Conservation (phyloP, 306 rosid genomes). For the Pyrus pyrifolia region DNA sequence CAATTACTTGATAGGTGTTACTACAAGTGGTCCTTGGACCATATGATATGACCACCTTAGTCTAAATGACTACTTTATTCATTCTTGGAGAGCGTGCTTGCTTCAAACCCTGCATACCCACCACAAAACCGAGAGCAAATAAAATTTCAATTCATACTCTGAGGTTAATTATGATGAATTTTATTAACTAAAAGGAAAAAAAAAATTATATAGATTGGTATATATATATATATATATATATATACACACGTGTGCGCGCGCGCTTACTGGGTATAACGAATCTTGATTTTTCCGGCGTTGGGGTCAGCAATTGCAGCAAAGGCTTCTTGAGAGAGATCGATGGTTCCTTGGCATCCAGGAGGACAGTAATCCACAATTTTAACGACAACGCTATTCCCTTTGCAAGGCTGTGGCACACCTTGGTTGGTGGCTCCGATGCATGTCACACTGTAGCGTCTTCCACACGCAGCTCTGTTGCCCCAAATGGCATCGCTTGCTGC, state of each 20-base stretch:
- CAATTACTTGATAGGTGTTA: too few species aligned
- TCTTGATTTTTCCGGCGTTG: conserved; percentile 10
- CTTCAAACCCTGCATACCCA: too few species aligned
- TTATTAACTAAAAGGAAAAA: background rate
- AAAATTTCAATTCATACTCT: too few species aligned
- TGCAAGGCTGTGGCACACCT: conserved; percentile 15
- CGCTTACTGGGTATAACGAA: conserved; percentile 13
- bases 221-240: too few species aligned
- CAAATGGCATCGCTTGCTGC: conserved; percentile 7
- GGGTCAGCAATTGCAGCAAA: conserved; percentile 12
- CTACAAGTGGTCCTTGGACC: too few species aligned
- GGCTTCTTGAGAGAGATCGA: conserved; percentile 23
- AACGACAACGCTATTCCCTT: background rate
- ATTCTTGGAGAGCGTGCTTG: too few species aligned
- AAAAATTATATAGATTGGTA: too few species aligned
- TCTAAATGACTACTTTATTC: too few species aligned
- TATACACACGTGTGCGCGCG: background rate
- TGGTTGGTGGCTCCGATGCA: conserved; percentile 12
- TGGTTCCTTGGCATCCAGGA: conserved; percentile 12
- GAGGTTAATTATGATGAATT: too few species aligned
- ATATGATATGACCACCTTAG: too few species aligned
- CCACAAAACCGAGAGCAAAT: too few species aligned
- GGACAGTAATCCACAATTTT: conserved; percentile 21
- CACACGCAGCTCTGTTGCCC: background rate
- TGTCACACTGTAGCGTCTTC: background rate